Conservation (phyloP, 106 monocot species). For the Dendrobium chrysotoxum region DNA sequence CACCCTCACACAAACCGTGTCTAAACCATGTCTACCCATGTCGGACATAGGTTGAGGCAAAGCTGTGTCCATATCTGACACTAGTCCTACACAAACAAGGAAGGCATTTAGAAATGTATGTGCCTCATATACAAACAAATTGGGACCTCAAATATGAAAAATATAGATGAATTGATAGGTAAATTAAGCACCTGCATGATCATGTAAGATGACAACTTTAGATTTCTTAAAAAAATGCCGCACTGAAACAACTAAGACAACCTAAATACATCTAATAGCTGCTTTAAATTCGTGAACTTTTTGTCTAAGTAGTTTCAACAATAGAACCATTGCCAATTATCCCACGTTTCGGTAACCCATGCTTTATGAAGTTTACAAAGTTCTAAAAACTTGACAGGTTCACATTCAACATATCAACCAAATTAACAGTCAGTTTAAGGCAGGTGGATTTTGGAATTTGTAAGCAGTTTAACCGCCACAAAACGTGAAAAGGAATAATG, state of each 20-base stretch:
- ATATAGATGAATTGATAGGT: not conserved
- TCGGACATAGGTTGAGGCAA: no score
- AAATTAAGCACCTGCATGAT: not conserved
- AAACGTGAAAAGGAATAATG: not conserved
- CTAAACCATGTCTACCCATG: no score
- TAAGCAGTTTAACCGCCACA: not conserved
- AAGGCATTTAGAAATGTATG: no score
- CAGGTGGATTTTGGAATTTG: not conserved
- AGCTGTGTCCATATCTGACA: no score
- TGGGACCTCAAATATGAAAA: not conserved
- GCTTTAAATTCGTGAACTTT: not conserved
- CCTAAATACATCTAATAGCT: not conserved
- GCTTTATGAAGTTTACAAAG: not conserved
- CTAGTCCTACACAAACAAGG: no score
- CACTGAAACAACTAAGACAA: not conserved
- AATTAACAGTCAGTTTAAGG: not conserved
- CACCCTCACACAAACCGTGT: no score
- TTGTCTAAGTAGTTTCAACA: not conserved
- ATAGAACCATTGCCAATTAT: not conserved
- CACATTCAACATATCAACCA: not conserved
- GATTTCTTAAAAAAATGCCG: not conserved
- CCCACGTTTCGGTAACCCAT: not conserved
- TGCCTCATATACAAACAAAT: not conserved
- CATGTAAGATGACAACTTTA: not conserved
- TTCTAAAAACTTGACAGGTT: not conserved